Conservation (phyloP, 768 basidiomycete species). For the Termitomyces sp. region DNA sequence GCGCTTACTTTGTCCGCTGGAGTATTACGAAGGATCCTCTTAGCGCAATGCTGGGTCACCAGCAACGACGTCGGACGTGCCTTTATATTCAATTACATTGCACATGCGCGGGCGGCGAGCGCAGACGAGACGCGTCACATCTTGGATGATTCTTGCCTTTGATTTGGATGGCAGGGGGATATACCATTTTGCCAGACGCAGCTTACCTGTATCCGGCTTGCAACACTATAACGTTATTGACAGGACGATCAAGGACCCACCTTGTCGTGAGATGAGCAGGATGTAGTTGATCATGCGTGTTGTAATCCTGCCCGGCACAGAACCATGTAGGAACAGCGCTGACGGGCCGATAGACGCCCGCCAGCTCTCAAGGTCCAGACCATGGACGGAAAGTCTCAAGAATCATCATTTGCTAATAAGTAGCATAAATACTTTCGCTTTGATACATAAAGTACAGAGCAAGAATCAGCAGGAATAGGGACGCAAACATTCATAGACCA, state of each 20-base stretch:
- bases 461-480: neutral
- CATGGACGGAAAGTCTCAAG: neutral
- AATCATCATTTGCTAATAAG: neutral
- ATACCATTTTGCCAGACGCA: constrained; percentile 96
- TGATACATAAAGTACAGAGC: neutral
- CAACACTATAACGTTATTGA: neutral
- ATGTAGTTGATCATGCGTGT: constrained; percentile 82
- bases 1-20: constrained; percentile 30
- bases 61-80: constrained; percentile 34
- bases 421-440: neutral
- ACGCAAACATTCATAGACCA: constrained; percentile 2
- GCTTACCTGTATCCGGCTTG: constrained; percentile 57
- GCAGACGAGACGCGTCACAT: constrained; percentile 90
- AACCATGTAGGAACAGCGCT: neutral
- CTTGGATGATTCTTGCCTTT: constrained; percentile 91
- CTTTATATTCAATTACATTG: constrained; percentile 96
- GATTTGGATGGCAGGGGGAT: constrained; percentile 73
- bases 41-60: constrained; percentile 22
- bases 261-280: constrained; percentile 91
- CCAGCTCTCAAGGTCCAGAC: no score
- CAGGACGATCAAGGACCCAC: constrained; percentile 24
- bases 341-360: neutral
- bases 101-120: constrained; percentile 88
- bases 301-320: neutral
- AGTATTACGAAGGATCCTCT: neutral